A percentile compares a stretch with the other conserved stretches of the same genome.
Evolutionary conservation across 2,329 filamentous ascomycete genomes (phyloP).

Genomic region (Pseudogymnoascus sp.): DNA sequence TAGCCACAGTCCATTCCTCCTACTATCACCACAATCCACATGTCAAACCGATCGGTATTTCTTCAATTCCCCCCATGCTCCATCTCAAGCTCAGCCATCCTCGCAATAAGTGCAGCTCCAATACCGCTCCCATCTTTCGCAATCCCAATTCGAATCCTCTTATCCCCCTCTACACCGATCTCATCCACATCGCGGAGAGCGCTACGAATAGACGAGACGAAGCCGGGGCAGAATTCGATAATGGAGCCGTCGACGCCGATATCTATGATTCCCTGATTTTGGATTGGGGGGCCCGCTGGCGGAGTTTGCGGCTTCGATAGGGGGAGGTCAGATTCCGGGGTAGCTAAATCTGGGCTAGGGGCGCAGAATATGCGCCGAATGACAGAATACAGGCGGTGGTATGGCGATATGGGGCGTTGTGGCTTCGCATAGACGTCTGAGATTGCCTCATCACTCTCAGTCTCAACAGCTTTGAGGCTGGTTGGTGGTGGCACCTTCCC

Average conservation of each 20-base stretch:
- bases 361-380: neutral
- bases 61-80: neutral
- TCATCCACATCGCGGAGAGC: constrained; percentile 67
- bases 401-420: neutral
- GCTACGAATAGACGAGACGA: constrained; percentile 80
- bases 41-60: neutral
- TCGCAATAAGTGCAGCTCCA: constrained; percentile 89
- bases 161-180: constrained; percentile 70
- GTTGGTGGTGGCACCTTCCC: constrained; percentile 11
- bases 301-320: neutral
- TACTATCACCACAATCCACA: neutral
- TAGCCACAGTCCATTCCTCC: neutral
- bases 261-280: constrained; percentile 64
- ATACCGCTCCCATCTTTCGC: constrained; percentile 94
- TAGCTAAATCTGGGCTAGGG: neutral
- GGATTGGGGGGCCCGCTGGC: neutral
- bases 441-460: neutral
- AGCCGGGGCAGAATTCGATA: constrained; percentile 92
- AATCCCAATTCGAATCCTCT: constrained; percentile 85
- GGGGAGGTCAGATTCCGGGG: neutral
- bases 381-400: neutral
- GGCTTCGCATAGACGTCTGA: neutral
- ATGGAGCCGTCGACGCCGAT: constrained; percentile 91
- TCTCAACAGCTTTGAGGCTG: constrained; percentile 13
- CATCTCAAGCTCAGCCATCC: constrained; percentile 68